Base-by-base conservation (phyloP, 345 rosid species). In the Clarkia xantiana region DNA sequence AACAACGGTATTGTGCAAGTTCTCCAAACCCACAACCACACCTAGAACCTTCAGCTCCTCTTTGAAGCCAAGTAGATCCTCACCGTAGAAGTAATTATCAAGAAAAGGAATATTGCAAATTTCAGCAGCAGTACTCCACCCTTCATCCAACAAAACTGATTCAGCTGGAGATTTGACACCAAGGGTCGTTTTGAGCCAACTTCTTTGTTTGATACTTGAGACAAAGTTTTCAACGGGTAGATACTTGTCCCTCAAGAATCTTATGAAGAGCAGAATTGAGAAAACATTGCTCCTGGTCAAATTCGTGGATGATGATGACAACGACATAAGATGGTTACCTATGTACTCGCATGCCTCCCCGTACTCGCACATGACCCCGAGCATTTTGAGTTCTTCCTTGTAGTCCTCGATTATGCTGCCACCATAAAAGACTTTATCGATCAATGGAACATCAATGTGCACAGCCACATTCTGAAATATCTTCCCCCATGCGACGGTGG, bases 401-500 rank as follows among this genome's bases (percentile, higher is more conserved):
- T 74, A 80, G 0, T 29, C 36, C 36, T 19, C 1, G 1, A 18
- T 52, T 17, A 86, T 76, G 19, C 29, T 11, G 0, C 42, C 58
- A 14, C 93, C 86, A 47, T 86, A 86, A 60, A 59, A 82, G 3
- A 17, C 54, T 36, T 55, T 55, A 59, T 86, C 93, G n/a, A 86
- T 56, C 4, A 86, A 54, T 0, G 95, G 95, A 59, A 86, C 69
- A 59, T 80, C 86, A 11, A 77, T 86, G 14, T 78, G 77, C 47
- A 66, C 72, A 0, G 71, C 59, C 20, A 58, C 76, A 34, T 65
- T 67, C 69, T 82, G 88, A 53, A 86, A 62, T 58, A 78, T 44
- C 41, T 38, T 47, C 55, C 86, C 93, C 88, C 80, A 74, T 6
- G 84, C 72, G 10, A 69, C 44, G 52, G 65, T 25, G 56, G 64